Evolutionary conservation across 345 rosid genomes (phyloP), one percentile per base, ranked within the genome.

Genomic region (Eucalyptus sp.): DNA sequence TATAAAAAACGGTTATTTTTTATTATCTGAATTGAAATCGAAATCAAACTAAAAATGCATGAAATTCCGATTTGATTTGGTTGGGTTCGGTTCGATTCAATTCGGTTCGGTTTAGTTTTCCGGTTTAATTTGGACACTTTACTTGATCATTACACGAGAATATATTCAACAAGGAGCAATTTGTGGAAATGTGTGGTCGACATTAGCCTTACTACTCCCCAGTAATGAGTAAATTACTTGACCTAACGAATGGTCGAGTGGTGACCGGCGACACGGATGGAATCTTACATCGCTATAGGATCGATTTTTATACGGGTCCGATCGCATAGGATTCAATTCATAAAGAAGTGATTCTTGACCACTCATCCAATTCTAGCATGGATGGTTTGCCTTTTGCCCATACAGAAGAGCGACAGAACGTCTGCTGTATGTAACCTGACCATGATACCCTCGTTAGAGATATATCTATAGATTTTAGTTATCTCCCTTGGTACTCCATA

Each of bases 11-110:
- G 8, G 27, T 10, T 24, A 24, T 56, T 56, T 22, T 56, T 56
- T 56, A 56, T 56, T 56, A 56, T 56, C 12, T 1, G 4, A 52
- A 52, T 52, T 18, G 58, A 18, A 7, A 56, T 56, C 2, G 13
- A 24, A 24, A 56, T 56, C 1, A 1, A 56, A 24, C 29, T 10
- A 0, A 56, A 56, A 56, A 56, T 56, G 13, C 5, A 56, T 56
- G 29, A 56, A 56, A 56, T 56, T 1, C 12, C 1, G 3, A 24
- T 56, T 56, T 24, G 13, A 24, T 24, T 56, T 24, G 29, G 3
- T 52, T 51, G 4, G 16, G 0, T 51, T 51, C 1, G 25, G 12
- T 22, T 56, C 0, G 27, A 12, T 24, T 56, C 0, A 3, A 9
- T 56, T 56, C 0, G 1, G 4, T 56, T 56, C 1, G 0, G 56